phyloP scores from a whole-genome alignment of 2,329 filamentous ascomycete genomes.

The Stachybotrys chartarum region DNA sequence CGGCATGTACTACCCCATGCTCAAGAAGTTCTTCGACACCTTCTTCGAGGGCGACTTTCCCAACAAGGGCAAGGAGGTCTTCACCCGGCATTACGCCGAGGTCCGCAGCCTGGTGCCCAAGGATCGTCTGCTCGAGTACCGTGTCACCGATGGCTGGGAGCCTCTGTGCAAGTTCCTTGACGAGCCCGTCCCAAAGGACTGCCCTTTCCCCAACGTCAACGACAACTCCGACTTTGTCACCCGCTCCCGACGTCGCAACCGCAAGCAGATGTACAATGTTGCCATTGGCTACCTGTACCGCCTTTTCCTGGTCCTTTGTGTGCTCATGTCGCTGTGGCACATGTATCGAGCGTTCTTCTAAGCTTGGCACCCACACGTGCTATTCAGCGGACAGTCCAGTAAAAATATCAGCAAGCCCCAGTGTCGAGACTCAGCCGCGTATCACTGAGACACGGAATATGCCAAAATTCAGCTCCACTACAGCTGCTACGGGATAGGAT shows the following conservation, averaged over 20 bases:
- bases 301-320: slow-evolving; percentile 8
- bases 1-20: slow-evolving; percentile 62
- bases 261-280: slow-evolving; percentile 26
- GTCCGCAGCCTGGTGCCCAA: slow-evolving; percentile 22
- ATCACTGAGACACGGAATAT: no score
- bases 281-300: slow-evolving; percentile 15
- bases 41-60: slow-evolving; percentile 64
- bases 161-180: slow-evolving; percentile 28
- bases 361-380: no score
- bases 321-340: slow-evolving; percentile 1
- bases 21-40: slow-evolving; percentile 60
- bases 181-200: slow-evolving; percentile 22
- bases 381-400: no score
- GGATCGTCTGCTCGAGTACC: slow-evolving; percentile 18
- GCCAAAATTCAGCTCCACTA: no score
- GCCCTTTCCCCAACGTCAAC: slow-evolving; percentile 28
- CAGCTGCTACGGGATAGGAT: no score
- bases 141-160: slow-evolving; percentile 25
- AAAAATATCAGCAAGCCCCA: no score
- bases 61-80: slow-evolving; percentile 56
- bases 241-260: slow-evolving; percentile 22
- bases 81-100: slow-evolving; percentile 32
- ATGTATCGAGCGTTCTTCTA: not conserved
- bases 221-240: slow-evolving; percentile 26
- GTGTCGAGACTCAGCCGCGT: no score